These are phyloP conservation scores for Yamadazyma paraphyllophila DNA, from an alignment of 805 yeast genomes.

Conservation along the genomic window DNA sequence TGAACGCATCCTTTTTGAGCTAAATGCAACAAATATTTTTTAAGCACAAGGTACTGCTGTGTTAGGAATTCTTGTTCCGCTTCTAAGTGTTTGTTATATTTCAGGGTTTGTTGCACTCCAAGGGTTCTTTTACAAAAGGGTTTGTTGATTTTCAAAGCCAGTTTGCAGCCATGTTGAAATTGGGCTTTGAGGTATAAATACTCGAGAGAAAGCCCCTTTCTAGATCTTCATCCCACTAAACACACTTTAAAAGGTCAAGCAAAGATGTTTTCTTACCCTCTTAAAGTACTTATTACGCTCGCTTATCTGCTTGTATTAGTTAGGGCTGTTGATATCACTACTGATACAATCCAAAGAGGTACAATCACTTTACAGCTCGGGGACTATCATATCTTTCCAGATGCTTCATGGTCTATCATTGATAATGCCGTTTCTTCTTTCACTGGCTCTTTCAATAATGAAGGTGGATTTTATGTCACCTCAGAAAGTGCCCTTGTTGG, in stretches of 20 bases:
- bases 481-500: slow-evolving; percentile 13
- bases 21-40: no score
- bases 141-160: no score
- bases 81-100: background rate
- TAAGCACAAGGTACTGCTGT: no score
- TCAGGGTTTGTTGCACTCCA: background rate
- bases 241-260: background rate
- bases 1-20: no score
- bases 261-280: slow-evolving; percentile 2
- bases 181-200: no score
- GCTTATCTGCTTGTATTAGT: slow-evolving; percentile 1
- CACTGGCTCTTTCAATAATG: slow-evolving; percentile 14
- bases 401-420: slow-evolving; percentile 19
- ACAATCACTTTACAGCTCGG: background rate
- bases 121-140: background rate
- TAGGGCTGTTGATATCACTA: slow-evolving; percentile 13
- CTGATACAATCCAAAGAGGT: slow-evolving; percentile 5
- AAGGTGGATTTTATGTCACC: slow-evolving; percentile 19
- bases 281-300: background rate
- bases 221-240: no score
- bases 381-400: slow-evolving; percentile 5
- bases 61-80: background rate
- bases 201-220: no score
- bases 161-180: no score
- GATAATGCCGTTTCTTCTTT: slow-evolving; percentile 13